Base-by-base conservation (phyloP, 106 monocot species). In the Posidonia australis region DNA sequence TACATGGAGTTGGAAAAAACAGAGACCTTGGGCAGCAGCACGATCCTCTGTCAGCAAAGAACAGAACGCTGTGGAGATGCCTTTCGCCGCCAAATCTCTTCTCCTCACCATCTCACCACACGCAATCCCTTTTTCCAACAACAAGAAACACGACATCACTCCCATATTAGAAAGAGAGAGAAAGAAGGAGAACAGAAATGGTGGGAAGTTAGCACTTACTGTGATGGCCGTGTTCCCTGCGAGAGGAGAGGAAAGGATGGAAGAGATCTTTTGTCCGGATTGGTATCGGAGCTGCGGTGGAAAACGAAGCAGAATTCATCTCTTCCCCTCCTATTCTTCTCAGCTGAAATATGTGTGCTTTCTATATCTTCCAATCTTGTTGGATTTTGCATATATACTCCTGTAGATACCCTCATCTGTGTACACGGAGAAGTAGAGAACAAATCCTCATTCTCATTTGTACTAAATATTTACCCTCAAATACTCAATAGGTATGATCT, bases 11-110 rank as follows among this genome's bases (percentile, higher is more conserved):
- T 7, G 36, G 7, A 36, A 7, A 36, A 36, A 36, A 36, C 5
- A 36, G 36, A 36, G 7, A 89, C 84, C 88, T 89, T 42, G 76
- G 61, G 72, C 72, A 9, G 78, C 71, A 65, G 36, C 36, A 36
- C 30, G 10, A 22, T 77, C 73, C 9, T 63, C 69, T n/a, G 64
- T 75, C 60, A 80, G 32, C 46, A 81, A 54, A 41, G 90, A 86
- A 54, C 61, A 62, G 66, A 74, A 83, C 23, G 85, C 85, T 3
- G 85, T 41, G 36, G 51, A 17, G 21, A 51, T 17, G 13, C 70
- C 70, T 48, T 46, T 60, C 0, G 49, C 51, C 12, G 21, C 9
- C 13, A 62, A 17, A 18, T 51, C 60, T 31, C 28, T 62, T 45
- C 49, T 60, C 51, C 70, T 48, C 36, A 46, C 26, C 69, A 60